A percentile compares a stretch with the other conserved stretches of the same genome.
Evolutionary conservation across 2,329 filamentous ascomycete genomes (phyloP).

Genomic region (Rhynchosporium graminicola): DNA sequence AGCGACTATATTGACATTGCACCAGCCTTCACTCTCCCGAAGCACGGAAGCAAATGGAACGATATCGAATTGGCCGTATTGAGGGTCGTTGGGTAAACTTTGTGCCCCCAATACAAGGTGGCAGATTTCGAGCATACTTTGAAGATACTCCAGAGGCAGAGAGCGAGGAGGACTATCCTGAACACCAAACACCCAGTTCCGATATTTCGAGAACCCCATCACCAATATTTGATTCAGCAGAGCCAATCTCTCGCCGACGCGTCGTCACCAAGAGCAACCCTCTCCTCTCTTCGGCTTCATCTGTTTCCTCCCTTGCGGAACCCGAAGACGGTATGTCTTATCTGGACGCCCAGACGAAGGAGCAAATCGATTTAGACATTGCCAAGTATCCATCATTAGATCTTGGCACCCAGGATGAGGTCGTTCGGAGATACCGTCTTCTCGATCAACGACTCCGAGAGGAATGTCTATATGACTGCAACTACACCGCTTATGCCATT

Average conservation of each 20-base stretch:
- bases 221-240: slow-evolving; percentile 39
- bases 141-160: slow-evolving; percentile 42
- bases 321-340: slow-evolving; percentile 60
- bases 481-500: slow-evolving; percentile 75
- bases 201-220: slow-evolving; percentile 39
- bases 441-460: slow-evolving; percentile 71
- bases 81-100: slow-evolving; percentile 87
- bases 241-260: slow-evolving; percentile 29
- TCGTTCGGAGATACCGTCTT: slow-evolving; percentile 79
- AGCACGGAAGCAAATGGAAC: slow-evolving; percentile 71
- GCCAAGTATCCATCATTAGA: slow-evolving; percentile 82
- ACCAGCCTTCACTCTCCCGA: slow-evolving; percentile 78
- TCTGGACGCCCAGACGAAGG: slow-evolving; percentile 70
- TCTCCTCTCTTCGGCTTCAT: slow-evolving; percentile 47
- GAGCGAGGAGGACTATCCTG: slow-evolving; percentile 42
- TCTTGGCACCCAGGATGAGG: slow-evolving; percentile 67
- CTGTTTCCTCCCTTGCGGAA: slow-evolving; percentile 51
- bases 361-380: slow-evolving; percentile 74
- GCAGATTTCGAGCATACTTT: slow-evolving; percentile 63
- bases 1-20: background rate
- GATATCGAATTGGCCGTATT: slow-evolving; percentile 80
- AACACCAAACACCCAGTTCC: slow-evolving; percentile 30
- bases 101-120: slow-evolving; percentile 87
- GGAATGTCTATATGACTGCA: slow-evolving; percentile 80
- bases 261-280: slow-evolving; percentile 19